Evolutionary conservation across 2,329 filamentous ascomycete genomes (phyloP).

Genomic region (Sporothrix schenckii): DNA sequence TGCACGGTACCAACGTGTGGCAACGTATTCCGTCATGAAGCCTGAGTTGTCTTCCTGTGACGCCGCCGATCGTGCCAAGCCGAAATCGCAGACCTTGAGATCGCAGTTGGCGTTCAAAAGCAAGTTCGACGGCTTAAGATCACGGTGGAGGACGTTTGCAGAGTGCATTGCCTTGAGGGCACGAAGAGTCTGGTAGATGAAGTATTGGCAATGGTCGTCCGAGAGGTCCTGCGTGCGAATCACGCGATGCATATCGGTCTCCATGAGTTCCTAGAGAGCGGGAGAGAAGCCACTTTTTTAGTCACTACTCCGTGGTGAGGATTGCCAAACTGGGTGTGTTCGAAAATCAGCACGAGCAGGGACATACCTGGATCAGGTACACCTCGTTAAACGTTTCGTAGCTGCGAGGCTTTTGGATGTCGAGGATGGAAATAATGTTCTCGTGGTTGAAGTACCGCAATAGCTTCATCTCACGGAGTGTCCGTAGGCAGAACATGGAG

Average conservation of each 20-base stretch:
- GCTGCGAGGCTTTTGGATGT: conserved; percentile 96
- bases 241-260: conserved; percentile 99
- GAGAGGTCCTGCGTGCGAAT: conserved; percentile 98
- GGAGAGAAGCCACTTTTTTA: conserved; percentile 32
- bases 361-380: conserved; percentile 86
- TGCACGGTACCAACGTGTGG: conserved; percentile 97
- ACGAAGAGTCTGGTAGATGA: conserved; percentile 98
- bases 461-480: conserved; percentile 98
- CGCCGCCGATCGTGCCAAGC: conserved; percentile 89
- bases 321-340: no score
- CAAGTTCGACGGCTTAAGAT: conserved; percentile 95
- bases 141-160: conserved; percentile 94
- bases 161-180: conserved; percentile 99
- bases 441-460: conserved; percentile 99
- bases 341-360: neutral
- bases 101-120: conserved; percentile 98
- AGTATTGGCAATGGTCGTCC: conserved; percentile 99
- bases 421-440: conserved; percentile 99
- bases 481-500: conserved; percentile 97
- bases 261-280: conserved; percentile 88
- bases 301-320: neutral
- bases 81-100: conserved; percentile 98
- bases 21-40: conserved; percentile 99
- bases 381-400: conserved; percentile 97
- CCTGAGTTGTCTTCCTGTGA: conserved; percentile 99